phyloP scores from a whole-genome alignment of 169 alveolate genomes.

The Plasmodium cynomolgi region DNA sequence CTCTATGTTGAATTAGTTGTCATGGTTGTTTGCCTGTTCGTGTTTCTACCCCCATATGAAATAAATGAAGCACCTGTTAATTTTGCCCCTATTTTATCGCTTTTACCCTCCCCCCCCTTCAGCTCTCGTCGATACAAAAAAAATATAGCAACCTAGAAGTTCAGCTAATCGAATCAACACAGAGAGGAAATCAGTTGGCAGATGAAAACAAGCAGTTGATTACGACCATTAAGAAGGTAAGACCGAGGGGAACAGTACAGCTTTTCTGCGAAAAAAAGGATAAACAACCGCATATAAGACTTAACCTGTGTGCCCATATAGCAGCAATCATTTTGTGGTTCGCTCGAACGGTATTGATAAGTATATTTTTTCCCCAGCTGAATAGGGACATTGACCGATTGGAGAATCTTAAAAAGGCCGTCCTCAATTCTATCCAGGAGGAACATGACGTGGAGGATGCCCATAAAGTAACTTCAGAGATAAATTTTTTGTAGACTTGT shows the following conservation, averaged over 20 bases:
- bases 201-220: constrained; percentile 88
- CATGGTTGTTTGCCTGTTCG: not conserved
- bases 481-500: not conserved
- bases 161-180: constrained; percentile 87
- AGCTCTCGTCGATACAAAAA: constrained; percentile 87
- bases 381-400: constrained; percentile 87
- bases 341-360: not conserved
- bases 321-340: not conserved
- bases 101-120: not conserved
- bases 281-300: not conserved
- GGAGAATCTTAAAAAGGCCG: constrained; percentile 87
- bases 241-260: not conserved
- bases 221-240: constrained; percentile 83
- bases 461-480: constrained; percentile 36
- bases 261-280: not conserved
- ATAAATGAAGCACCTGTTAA: not conserved
- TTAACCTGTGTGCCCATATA: not conserved
- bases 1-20: not conserved
- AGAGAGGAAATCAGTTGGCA: constrained; percentile 87
- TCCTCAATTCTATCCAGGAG: constrained; percentile 87
- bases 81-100: not conserved
- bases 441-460: constrained; percentile 79
- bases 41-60: not conserved
- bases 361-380: constrained; percentile 69
- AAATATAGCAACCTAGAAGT: constrained; percentile 88